Conservation (phyloP, 345 rosid species). For the Lepidium aucheri region DNA sequence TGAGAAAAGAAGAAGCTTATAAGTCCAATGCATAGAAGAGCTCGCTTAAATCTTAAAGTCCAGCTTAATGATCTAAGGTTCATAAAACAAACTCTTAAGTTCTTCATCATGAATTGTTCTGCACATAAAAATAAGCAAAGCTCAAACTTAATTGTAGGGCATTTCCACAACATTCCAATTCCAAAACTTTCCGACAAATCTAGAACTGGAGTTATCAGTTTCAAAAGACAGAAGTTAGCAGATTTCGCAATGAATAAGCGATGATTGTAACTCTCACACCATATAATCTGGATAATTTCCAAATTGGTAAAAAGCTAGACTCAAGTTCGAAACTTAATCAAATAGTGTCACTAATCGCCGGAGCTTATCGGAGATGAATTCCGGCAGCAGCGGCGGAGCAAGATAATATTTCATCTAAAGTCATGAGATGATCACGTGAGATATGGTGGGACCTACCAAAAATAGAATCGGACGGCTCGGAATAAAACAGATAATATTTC, state of each 20-base stretch:
- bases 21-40: not conserved
- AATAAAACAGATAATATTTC: not conserved
- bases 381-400: not conserved
- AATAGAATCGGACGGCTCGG: not conserved
- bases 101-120: not conserved
- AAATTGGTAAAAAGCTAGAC: not conserved
- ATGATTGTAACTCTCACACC: not conserved
- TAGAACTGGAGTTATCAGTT: not conserved
- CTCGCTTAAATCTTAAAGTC: not conserved
- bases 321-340: not conserved
- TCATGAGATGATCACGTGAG: slow-evolving; percentile 25
- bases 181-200: not conserved
- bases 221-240: not conserved
- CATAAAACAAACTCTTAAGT: not conserved
- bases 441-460: not conserved
- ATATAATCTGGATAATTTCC: not conserved
- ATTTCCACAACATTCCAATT: not conserved
- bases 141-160: not conserved
- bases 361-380: not conserved
- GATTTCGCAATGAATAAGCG: not conserved
- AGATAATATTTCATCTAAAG: too few relatives aligned
- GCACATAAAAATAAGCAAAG: not conserved
- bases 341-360: not conserved
- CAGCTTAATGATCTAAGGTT: not conserved
- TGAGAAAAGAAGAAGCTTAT: not conserved